Base-by-base conservation (phyloP, 257 asterid species). In the Solanum sejunctum region DNA sequence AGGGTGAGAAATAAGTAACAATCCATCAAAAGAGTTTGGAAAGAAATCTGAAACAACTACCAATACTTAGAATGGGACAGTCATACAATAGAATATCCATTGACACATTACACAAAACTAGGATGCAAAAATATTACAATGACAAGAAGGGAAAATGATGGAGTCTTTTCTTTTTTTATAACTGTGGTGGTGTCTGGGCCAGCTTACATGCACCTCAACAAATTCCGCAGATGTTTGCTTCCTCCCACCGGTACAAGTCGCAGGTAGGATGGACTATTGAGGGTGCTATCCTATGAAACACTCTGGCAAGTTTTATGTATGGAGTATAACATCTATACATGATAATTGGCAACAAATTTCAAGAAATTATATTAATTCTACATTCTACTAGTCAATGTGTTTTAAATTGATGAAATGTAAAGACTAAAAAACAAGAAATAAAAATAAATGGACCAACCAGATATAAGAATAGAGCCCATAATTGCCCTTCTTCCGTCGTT, bases 401-500 rank as follows among this genome's bases (percentile, higher is more conserved):
- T 43, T 72, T 49, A 57, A 47, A 64, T 8, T n/a, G 28, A 56
- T 16, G 58, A 66, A 71, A 61, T 67, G 15, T 5, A 20, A 23
- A 45, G 13, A 64, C 51, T 8, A 23, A 61, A 85, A 70, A 67
- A 20, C 13, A 52, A 32, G 75, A 82, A 64, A 10, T 8, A 10
- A 36, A 84, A 64, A 12, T 20, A 9, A 82, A 80, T 8, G 79
- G 36, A 20, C 79, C 52, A 85, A 94, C 98, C 97, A 82, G 97
- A 90, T 80, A 92, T 91, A 86, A 96, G 88, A 70, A 96, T 86
- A 89, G 86, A 94, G n/a, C 92, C 93, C 91, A 91, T 86, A n/a
- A 94, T 69, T 9, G 89, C 92, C 93, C 98, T 93, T 87, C 98
- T 93, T 69, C 97, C 93, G 61, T 91, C 92, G 32, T 78, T 81